phyloP scores from a whole-genome alignment of 768 basidiomycete genomes.

The Auriscalpium orientale region DNA sequence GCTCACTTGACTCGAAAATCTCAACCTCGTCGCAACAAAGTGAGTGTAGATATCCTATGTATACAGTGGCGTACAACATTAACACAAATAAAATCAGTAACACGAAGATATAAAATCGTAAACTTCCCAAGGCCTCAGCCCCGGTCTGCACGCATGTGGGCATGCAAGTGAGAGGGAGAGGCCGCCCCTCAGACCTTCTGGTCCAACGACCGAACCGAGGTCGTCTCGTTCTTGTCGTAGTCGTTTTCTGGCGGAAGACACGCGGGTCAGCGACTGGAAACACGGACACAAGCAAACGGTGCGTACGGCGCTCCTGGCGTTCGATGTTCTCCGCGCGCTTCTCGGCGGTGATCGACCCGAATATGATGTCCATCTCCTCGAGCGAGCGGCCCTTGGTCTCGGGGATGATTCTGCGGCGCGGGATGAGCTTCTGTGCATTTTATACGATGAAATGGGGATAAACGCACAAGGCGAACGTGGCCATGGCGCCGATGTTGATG shows the following conservation, averaged over 20 bases:
- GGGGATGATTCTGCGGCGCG: conserved; percentile 26
- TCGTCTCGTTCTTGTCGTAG: neutral
- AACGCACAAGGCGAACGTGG: conserved; percentile 53
- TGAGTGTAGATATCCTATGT: no score
- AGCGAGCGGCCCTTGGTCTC: conserved; percentile 36
- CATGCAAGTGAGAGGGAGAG: no score
- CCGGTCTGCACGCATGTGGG: no score
- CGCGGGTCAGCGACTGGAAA: neutral
- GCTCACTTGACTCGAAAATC: no score
- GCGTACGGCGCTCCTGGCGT: conserved; percentile 32
- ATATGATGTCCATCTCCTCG: conserved; percentile 51
- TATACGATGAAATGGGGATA: neutral
- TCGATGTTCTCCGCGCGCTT: conserved; percentile 46
- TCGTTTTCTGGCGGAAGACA: neutral
- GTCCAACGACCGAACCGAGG: neutral
- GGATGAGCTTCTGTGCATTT: neutral
- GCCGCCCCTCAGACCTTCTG: neutral
- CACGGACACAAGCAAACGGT: neutral
- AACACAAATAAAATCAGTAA: no score
- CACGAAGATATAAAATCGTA: no score
- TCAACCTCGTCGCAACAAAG: no score
- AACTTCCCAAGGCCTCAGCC: no score
- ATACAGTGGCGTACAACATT: no score
- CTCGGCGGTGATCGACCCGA: conserved; percentile 50
- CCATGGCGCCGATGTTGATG: conserved; percentile 69